Percentiles rank a stretch among this genome's conserved stretches.
These are phyloP conservation scores for Neurospora intermedia DNA, from an alignment of 495 filamentous ascomycete genomes.

Conservation along the genomic window DNA sequence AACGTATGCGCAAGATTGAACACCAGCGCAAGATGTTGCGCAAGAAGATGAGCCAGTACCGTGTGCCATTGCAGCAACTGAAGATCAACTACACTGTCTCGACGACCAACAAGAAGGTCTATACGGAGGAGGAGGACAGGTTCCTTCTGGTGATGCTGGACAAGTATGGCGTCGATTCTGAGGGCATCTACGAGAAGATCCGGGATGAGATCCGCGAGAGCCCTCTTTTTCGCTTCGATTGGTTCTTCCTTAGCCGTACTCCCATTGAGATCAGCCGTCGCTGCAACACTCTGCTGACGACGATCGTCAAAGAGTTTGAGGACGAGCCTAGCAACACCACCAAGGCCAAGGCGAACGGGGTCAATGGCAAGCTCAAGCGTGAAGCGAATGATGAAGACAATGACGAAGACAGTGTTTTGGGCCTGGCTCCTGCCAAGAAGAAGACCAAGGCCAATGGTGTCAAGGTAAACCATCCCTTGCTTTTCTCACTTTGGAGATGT, in stretches of 20 bases:
- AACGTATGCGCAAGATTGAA: conserved; percentile 73
- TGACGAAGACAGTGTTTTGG: conserved; percentile 66
- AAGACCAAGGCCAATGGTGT: conserved; percentile 72
- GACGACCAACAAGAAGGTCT: conserved; percentile 99
- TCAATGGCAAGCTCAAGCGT: conserved; percentile 61
- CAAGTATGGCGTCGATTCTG: conserved; percentile 76
- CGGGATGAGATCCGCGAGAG: conserved; percentile 88
- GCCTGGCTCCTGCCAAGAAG: conserved; percentile 77
- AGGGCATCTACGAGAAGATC: conserved; percentile 74
- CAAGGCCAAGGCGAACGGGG: conserved; percentile 48
- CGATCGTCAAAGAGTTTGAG: conserved; percentile 90
- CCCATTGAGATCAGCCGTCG: conserved; percentile 84
- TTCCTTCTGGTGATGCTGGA: conserved; percentile 93
- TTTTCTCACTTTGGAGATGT: neutral
- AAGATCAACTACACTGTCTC: conserved; percentile 98
- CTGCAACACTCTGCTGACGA: conserved; percentile 88
- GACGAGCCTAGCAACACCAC: conserved; percentile 24
- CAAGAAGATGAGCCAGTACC: conserved; percentile 92
- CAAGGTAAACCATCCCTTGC: conserved; percentile 35
- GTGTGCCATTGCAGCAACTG: conserved; percentile 90
- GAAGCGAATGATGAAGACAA: conserved; percentile 68
- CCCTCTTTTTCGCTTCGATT: conserved; percentile 94
- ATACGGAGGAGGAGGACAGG: conserved; percentile 96
- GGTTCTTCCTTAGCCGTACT: conserved; percentile 95
- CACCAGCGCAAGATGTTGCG: conserved; percentile 89